These are phyloP conservation scores for Diaporthe sp. DNA, from an alignment of 2,329 filamentous ascomycete species.

Conservation along the genomic window DNA sequence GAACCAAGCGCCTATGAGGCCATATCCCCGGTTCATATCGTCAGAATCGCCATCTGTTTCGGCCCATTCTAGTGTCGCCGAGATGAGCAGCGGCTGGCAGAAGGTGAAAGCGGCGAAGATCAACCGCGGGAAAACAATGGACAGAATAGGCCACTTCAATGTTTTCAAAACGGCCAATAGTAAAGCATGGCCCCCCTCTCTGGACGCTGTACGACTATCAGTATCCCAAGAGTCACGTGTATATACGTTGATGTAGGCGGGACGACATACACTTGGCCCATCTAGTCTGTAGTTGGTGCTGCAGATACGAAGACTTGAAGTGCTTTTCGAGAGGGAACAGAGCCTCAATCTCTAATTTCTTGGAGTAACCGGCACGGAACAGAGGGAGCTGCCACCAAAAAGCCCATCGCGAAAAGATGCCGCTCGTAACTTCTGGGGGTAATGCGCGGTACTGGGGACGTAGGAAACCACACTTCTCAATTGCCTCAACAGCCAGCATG, in stretches of 20 bases:
- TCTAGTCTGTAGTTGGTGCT: background rate
- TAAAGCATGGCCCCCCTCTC: background rate
- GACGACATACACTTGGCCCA: slow-evolving; percentile 1
- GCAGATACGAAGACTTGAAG: background rate
- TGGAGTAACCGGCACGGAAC: slow-evolving; percentile 43
- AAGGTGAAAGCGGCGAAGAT: slow-evolving; percentile 58
- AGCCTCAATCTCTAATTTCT: slow-evolving; percentile 43
- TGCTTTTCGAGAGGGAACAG: slow-evolving; percentile 22
- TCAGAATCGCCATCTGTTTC: slow-evolving; percentile 46
- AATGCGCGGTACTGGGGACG: slow-evolving; percentile 10
- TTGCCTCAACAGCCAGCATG: background rate
- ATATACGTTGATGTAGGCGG: background rate
- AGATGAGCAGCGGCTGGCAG: slow-evolving; percentile 61
- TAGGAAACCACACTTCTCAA: slow-evolving; percentile 7
- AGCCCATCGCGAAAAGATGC: slow-evolving; percentile 5
- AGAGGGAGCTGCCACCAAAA: slow-evolving; percentile 48
- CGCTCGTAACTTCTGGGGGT: slow-evolving; percentile 1
- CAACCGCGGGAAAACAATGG: slow-evolving; percentile 55
- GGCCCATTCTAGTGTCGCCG: slow-evolving; percentile 51
- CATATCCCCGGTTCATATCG: slow-evolving; percentile 47
- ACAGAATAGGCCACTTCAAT: slow-evolving; percentile 43
- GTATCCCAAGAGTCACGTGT: background rate
- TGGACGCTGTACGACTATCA: background rate
- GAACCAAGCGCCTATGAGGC: slow-evolving; percentile 57
- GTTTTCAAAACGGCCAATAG: background rate